Conservation (phyloP, 2,329 filamentous ascomycete genomes). For the Moelleriella libera region DNA sequence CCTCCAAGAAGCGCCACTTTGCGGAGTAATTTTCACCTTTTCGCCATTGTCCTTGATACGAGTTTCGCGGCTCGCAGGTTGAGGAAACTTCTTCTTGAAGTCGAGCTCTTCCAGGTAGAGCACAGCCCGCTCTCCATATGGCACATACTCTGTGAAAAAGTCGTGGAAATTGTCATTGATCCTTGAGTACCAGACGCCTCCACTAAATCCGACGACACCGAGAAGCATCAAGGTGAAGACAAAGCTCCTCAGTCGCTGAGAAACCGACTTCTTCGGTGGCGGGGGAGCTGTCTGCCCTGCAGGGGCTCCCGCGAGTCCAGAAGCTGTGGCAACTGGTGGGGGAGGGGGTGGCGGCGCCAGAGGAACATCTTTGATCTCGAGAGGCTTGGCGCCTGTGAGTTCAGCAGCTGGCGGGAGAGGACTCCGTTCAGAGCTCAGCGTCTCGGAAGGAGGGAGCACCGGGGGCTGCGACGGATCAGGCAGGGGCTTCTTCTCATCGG, state of each 20-base stretch:
- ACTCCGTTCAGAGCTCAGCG: constrained; percentile 31
- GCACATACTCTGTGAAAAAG: constrained; percentile 95
- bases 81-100: constrained; percentile 71
- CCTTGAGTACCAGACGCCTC: constrained; percentile 84
- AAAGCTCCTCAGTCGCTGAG: constrained; percentile 62
- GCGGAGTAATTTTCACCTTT: constrained; percentile 69
- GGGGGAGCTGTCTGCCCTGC: constrained; percentile 16
- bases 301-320: background rate
- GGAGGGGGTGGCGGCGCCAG: constrained; percentile 13
- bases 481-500: constrained; percentile 37
- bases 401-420: constrained; percentile 21
- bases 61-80: constrained; percentile 28
- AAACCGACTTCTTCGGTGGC: constrained; percentile 47
- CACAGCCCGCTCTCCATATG: constrained; percentile 86
- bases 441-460: constrained; percentile 40
- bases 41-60: constrained; percentile 42
- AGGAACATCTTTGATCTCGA: constrained; percentile 14
- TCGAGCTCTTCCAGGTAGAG: constrained; percentile 92
- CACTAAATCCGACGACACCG: constrained; percentile 65
- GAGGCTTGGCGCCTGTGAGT: constrained; percentile 10
- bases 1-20: constrained; percentile 74
- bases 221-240: constrained; percentile 65
- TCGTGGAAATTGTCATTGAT: constrained; percentile 97
- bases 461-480: constrained; percentile 32
- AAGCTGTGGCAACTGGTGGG: background rate